Evolutionary conservation across 2,329 filamentous ascomycete species (phyloP).

Genomic region (Drechslerella dactyloides): DNA sequence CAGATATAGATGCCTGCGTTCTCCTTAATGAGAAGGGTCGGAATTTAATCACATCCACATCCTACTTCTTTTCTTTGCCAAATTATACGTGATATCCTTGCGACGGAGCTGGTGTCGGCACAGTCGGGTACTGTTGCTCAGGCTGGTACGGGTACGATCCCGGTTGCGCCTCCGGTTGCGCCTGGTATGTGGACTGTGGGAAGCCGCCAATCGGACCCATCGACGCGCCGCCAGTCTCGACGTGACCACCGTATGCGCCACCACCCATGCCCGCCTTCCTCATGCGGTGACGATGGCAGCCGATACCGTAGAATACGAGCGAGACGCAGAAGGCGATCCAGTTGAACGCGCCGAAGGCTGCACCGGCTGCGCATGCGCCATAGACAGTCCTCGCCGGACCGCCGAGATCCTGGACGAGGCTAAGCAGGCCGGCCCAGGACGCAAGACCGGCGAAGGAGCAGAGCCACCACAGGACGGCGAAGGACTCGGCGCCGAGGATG

Average conservation of each 20-base stretch:
- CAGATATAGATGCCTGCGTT: too few relatives aligned
- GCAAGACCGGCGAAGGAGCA: slow-evolving; percentile 46
- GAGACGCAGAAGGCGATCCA: slow-evolving; percentile 44
- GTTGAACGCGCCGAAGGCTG: slow-evolving; percentile 48
- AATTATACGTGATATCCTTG: slow-evolving; percentile 32
- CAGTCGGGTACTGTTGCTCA: slow-evolving; percentile 44
- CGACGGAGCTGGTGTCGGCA: slow-evolving; percentile 44
- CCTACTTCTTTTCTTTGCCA: neutral
- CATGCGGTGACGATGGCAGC: slow-evolving; percentile 39
- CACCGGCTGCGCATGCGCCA: slow-evolving; percentile 43
- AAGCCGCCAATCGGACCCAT: slow-evolving; percentile 41
- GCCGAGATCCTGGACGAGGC: neutral
- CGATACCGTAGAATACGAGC: slow-evolving; percentile 46
- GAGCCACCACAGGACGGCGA: slow-evolving; percentile 50
- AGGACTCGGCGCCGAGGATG: slow-evolving; percentile 42
- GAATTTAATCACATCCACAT: neutral
- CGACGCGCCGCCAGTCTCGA: slow-evolving; percentile 34
- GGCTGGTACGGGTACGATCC: slow-evolving; percentile 25
- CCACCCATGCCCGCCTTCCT: slow-evolving; percentile 3
- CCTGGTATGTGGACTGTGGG: slow-evolving; percentile 15
- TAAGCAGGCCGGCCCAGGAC: slow-evolving; percentile 30
- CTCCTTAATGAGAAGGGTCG: neutral
- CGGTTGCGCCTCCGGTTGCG: slow-evolving; percentile 23
- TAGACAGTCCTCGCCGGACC: slow-evolving; percentile 18
- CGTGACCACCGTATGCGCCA: slow-evolving; percentile 20